Conservation (phyloP, 83 land plant genomes). For the Picea mariana region DNA sequence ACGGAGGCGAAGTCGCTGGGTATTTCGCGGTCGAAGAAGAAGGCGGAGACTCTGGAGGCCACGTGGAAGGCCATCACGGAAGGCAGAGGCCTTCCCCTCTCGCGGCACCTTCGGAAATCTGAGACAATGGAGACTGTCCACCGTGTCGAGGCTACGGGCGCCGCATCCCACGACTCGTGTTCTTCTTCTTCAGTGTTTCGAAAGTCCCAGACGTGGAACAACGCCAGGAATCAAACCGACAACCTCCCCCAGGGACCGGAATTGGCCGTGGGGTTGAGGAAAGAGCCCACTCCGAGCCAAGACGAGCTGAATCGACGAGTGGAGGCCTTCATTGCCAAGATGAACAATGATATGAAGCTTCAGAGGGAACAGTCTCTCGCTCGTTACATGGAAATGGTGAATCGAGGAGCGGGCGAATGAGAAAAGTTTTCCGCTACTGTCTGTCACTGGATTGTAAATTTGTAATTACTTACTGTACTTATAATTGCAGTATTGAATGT, state of each 20-base stretch:
- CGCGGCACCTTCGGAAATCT: constrained; percentile 54
- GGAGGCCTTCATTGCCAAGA: constrained; percentile 58
- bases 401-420: constrained; percentile 11
- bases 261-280: constrained; percentile 9
- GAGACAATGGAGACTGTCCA: constrained; percentile 31
- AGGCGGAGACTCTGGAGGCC: constrained; percentile 61
- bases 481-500: too few relatives aligned
- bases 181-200: too few relatives aligned
- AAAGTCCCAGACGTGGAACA: neutral
- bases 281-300: constrained; percentile 62
- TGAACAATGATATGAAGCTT: constrained; percentile 46
- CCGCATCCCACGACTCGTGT: neutral
- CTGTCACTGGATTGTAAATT: too few relatives aligned
- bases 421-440: too few relatives aligned
- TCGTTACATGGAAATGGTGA: too few relatives aligned
- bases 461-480: too few relatives aligned
- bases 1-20: constrained; percentile 24
- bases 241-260: constrained; percentile 11
- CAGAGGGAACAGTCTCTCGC: constrained; percentile 61
- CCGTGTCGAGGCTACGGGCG: neutral
- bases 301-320: constrained; percentile 76
- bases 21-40: constrained; percentile 33
- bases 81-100: constrained; percentile 53
- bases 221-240: constrained; percentile 45
- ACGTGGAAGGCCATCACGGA: constrained; percentile 76